phyloP scores from a whole-genome alignment of 495 filamentous ascomycete species.

The Penicillium argentinense region DNA sequence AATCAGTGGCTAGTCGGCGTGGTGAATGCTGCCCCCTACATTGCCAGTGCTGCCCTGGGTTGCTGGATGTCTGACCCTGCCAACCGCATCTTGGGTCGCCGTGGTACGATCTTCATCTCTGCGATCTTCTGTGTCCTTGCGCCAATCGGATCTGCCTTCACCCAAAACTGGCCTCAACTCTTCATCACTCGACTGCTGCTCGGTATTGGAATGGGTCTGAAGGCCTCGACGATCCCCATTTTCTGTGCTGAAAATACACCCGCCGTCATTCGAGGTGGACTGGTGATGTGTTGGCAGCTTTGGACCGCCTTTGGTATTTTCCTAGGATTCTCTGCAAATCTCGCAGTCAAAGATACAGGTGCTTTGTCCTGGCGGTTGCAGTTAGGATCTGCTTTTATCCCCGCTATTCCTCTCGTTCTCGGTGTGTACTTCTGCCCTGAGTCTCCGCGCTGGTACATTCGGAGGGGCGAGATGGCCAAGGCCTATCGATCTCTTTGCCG shows the following conservation, averaged over 20 bases:
- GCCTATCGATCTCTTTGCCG: conserved; percentile 61
- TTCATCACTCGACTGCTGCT: conserved; percentile 58
- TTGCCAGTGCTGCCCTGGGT: conserved; percentile 45
- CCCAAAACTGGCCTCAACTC: conserved; percentile 59
- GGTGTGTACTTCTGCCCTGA: conserved; percentile 68
- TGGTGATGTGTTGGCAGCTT: conserved; percentile 67
- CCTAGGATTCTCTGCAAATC: conserved; percentile 59
- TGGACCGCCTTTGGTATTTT: conserved; percentile 59
- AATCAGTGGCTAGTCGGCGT: conserved; percentile 64
- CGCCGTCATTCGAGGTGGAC: conserved; percentile 58
- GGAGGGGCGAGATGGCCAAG: conserved; percentile 52
- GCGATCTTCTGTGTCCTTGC: conserved; percentile 59
- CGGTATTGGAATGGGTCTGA: conserved; percentile 66
- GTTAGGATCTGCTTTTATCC: conserved; percentile 66
- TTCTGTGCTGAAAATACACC: conserved; percentile 63
- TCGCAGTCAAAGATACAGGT: conserved; percentile 56
- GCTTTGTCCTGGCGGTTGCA: conserved; percentile 62
- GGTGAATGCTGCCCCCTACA: conserved; percentile 54
- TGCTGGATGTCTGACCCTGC: conserved; percentile 62
- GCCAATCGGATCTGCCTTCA: conserved; percentile 55
- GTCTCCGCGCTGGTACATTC: conserved; percentile 69
- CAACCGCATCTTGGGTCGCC: conserved; percentile 56
- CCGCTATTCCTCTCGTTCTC: conserved; percentile 62
- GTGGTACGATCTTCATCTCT: conserved; percentile 60
- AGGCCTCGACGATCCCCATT: conserved; percentile 61